A percentile compares a stretch with the other conserved stretches of the same genome.
Conservation (phyloP, 306 rosid species). For the Fagus sylvatica region DNA sequence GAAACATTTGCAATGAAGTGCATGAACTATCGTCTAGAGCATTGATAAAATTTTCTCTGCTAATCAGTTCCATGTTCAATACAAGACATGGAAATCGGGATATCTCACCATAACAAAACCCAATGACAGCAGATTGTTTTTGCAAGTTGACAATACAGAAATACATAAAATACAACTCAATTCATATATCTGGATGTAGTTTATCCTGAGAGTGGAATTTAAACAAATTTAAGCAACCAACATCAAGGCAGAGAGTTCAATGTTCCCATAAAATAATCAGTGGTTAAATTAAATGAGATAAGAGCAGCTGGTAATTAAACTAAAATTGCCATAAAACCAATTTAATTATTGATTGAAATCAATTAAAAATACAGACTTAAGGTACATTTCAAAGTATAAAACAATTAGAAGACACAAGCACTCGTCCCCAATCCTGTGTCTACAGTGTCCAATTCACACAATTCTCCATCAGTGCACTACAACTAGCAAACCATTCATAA, state of each 20-base stretch:
- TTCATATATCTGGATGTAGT: neutral
- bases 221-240: neutral
- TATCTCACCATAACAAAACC: neutral
- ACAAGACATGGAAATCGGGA: conserved; percentile 7
- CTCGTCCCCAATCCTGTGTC: neutral
- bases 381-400: neutral
- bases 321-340: neutral
- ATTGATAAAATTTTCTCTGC: neutral
- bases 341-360: neutral
- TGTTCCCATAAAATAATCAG: neutral
- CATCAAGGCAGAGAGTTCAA: neutral
- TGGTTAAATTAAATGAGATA: neutral
- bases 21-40: conserved; percentile 1
- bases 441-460: conserved; percentile 1
- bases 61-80: conserved; percentile 13
- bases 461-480: neutral
- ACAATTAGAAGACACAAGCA: neutral
- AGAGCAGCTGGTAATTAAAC: neutral
- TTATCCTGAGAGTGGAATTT: neutral
- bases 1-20: conserved; percentile 9
- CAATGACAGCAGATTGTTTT: conserved; percentile 12
- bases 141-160: conserved; percentile 5
- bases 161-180: neutral
- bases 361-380: neutral
- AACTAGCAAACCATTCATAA: neutral